Conservation (phyloP, 148 eudicot genomes). For the Vaccinium macrocarpon region DNA sequence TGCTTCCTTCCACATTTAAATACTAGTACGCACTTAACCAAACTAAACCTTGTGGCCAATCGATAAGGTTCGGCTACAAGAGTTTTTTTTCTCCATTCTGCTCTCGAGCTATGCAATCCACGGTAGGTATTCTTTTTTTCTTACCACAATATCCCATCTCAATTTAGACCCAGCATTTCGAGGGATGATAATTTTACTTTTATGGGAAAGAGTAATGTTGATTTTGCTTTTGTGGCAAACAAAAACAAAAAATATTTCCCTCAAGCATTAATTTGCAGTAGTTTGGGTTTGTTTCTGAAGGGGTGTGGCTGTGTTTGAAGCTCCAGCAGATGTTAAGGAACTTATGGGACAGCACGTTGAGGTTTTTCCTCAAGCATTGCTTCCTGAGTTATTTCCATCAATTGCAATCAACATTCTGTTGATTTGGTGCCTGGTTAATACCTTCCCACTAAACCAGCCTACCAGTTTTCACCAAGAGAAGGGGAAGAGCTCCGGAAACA, state of each 20-base stretch:
- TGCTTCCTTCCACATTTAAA: too few relatives aligned
- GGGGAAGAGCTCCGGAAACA: background rate
- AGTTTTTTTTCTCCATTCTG: background rate
- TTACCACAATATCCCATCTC: background rate
- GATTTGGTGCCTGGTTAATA: background rate
- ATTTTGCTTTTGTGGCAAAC: background rate
- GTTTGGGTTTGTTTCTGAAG: background rate
- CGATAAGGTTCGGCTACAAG: background rate
- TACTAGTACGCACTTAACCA: too few relatives aligned
- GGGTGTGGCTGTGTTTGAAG: background rate
- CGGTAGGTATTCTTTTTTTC: background rate
- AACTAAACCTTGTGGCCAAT: background rate
- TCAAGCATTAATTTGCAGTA: background rate
- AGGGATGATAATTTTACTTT: background rate
- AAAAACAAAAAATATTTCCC: too few relatives aligned
- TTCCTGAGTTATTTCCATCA: background rate
- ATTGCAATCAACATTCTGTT: background rate
- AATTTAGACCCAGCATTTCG: background rate
- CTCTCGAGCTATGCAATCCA: background rate
- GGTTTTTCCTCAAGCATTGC: background rate
- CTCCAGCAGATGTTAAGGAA: conserved; percentile 1
- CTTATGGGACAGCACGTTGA: background rate
- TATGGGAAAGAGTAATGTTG: background rate
- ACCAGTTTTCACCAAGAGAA: background rate
- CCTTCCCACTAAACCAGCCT: background rate